These are phyloP conservation scores for Melanopsichium pennsylvanicum DNA, from an alignment of 1,284 basidiomycete genomes.

Conservation along the genomic window DNA sequence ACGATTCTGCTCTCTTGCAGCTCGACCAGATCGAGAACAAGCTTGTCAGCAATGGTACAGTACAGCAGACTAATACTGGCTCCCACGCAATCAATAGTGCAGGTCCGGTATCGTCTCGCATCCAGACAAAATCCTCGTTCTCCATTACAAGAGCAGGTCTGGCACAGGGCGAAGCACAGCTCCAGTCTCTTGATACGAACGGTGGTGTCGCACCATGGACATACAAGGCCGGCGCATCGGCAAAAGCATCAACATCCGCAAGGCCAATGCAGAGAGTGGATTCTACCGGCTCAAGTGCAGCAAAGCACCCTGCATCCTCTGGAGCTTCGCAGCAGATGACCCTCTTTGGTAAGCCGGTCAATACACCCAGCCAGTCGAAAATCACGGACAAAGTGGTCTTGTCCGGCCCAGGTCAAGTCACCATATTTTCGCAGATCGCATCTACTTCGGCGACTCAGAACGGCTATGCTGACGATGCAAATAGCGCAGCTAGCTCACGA, in stretches of 20 bases:
- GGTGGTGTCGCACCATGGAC: slow-evolving; percentile 1
- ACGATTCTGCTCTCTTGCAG: slow-evolving; percentile 25
- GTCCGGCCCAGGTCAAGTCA: slow-evolving; percentile 33
- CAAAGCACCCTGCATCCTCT: slow-evolving; percentile 22
- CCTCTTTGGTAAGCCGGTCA: slow-evolving; percentile 32
- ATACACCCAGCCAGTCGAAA: slow-evolving; percentile 7
- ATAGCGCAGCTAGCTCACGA: not conserved
- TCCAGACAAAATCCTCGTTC: slow-evolving; percentile 4
- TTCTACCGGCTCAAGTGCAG: slow-evolving; percentile 11
- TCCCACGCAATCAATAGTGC: not conserved
- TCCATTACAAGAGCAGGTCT: not conserved
- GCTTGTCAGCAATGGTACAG: slow-evolving; percentile 14
- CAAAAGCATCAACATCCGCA: slow-evolving; percentile 17
- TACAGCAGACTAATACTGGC: not conserved
- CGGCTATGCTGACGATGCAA: not conserved
- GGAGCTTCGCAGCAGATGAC: slow-evolving; percentile 29
- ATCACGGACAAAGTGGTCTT: slow-evolving; percentile 16
- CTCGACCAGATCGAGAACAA: slow-evolving; percentile 38
- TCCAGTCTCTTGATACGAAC: not conserved
- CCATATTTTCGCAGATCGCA: slow-evolving; percentile 37
- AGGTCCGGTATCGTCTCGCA: not conserved
- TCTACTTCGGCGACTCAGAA: not conserved
- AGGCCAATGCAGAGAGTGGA: slow-evolving; percentile 18
- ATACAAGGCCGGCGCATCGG: slow-evolving; percentile 4
- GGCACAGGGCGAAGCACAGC: not conserved